phyloP scores from a whole-genome alignment of 2,329 filamentous ascomycete genomes.

The Seiridium cupressi region DNA sequence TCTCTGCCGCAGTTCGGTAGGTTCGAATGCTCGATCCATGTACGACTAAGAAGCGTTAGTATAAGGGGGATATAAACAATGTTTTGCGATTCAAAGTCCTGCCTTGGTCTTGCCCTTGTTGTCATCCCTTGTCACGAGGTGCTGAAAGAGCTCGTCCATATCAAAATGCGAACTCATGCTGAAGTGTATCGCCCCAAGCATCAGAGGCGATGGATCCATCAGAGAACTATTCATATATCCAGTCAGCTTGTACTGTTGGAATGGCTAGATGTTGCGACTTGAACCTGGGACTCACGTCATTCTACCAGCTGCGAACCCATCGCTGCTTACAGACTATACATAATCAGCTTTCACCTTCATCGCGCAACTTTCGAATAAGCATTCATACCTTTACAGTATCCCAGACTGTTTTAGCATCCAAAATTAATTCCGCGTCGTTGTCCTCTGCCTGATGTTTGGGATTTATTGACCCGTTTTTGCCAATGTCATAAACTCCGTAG shows the following conservation, averaged over 20 bases:
- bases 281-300: conserved; percentile 45
- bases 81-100: not conserved
- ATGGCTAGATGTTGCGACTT: not conserved
- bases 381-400: conserved; percentile 29
- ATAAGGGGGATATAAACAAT: conserved; percentile 17
- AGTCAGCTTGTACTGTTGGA: not conserved
- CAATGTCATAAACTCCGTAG: conserved; percentile 58
- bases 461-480: conserved; percentile 39
- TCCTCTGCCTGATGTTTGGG: conserved; percentile 33
- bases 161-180: conserved; percentile 58
- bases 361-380: too few species aligned
- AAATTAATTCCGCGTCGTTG: conserved; percentile 32
- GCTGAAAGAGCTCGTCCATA: conserved; percentile 57
- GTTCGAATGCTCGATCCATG: conserved; percentile 7
- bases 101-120: conserved; percentile 40
- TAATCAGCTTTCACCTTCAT: not conserved
- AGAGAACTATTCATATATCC: not conserved
- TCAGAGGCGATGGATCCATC: conserved; percentile 54
- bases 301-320: conserved; percentile 47
- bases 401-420: conserved; percentile 41
- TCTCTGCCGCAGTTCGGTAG: not conserved
- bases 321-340: conserved; percentile 29
- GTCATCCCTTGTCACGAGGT: conserved; percentile 48
- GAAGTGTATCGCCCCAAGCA: conserved; percentile 58
- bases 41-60: not conserved